A percentile compares a stretch with the other conserved stretches of the same genome.
These are phyloP conservation scores for Orbilia brochopaga DNA, from an alignment of 2,329 filamentous ascomycete species.

Conservation along the genomic window DNA sequence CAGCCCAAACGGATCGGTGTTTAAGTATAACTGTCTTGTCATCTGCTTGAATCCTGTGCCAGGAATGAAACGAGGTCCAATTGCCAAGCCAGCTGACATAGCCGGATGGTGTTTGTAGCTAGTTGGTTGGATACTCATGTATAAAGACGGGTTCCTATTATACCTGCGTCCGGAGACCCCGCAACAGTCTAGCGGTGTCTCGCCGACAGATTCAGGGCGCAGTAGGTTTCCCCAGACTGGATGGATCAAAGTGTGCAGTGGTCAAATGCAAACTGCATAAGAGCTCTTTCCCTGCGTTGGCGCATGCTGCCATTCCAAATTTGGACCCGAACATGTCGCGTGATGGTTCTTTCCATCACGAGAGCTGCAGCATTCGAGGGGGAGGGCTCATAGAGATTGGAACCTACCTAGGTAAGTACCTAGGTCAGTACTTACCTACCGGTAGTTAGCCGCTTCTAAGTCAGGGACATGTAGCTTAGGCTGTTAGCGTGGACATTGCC, in stretches of 20 bases:
- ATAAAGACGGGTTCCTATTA: too few relatives aligned
- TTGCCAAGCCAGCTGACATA: constrained; percentile 3
- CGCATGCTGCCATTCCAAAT: constrained; percentile 2
- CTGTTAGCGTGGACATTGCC: too few relatives aligned
- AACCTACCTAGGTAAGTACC: too few relatives aligned
- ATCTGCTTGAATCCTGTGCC: neutral
- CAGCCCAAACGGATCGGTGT: neutral
- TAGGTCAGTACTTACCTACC: too few relatives aligned
- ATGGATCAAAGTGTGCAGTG: neutral
- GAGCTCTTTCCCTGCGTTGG: neutral
- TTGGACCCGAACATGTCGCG: neutral
- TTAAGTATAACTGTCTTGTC: neutral
- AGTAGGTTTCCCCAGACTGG: neutral
- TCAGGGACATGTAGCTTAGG: too few relatives aligned
- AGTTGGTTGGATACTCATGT: too few relatives aligned
- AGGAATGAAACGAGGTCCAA: neutral
- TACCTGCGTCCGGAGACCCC: neutral
- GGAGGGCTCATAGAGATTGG: neutral
- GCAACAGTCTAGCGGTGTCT: neutral
- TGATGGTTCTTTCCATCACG: neutral
- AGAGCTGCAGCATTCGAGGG: neutral
- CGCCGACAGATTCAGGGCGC: too few relatives aligned
- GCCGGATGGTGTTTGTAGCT: neutral
- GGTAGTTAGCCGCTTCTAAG: too few relatives aligned
- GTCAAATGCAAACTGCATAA: neutral